These are phyloP conservation scores for Amaranthus palmeri DNA, from an alignment of 148 eudicot genomes.

Conservation along the genomic window DNA sequence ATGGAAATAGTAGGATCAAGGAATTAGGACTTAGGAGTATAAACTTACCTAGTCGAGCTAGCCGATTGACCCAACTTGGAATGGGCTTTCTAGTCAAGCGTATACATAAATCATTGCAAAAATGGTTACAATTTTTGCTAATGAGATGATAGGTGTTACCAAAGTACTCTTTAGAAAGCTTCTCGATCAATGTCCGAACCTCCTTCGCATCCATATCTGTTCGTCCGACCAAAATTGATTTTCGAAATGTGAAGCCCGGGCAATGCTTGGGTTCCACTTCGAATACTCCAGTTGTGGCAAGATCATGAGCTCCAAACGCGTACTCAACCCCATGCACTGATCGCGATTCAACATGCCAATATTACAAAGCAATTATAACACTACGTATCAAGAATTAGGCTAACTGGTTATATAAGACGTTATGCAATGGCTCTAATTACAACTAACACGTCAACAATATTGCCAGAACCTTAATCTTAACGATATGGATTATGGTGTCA, in stretches of 20 bases:
- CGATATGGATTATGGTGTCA: too few relatives aligned
- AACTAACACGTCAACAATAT: too few relatives aligned
- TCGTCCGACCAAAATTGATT: constrained; percentile 74
- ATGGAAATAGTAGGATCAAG: neutral
- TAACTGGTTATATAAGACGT: too few relatives aligned
- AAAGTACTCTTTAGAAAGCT: constrained; percentile 53
- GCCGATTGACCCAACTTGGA: constrained; percentile 71
- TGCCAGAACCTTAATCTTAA: too few relatives aligned
- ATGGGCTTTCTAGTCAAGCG: constrained; percentile 59
- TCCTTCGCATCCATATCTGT: constrained; percentile 64
- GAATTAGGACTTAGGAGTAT: neutral
- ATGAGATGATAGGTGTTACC: constrained; percentile 77
- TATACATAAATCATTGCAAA: constrained; percentile 62
- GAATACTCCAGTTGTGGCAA: constrained; percentile 66
- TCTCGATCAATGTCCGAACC: constrained; percentile 55
- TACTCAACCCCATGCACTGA: constrained; percentile 72
- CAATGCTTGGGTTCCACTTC: constrained; percentile 78
- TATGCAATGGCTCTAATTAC: too few relatives aligned
- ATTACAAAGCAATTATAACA: too few relatives aligned
- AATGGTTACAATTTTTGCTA: constrained; percentile 71
- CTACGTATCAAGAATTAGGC: too few relatives aligned
- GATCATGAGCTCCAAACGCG: constrained; percentile 83
- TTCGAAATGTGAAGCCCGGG: constrained; percentile 77
- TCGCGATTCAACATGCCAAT: neutral
- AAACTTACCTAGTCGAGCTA: constrained; percentile 48